Evolutionary conservation across 176 grass and related monocot species (phyloP).

Genomic region (Carex pumila): DNA sequence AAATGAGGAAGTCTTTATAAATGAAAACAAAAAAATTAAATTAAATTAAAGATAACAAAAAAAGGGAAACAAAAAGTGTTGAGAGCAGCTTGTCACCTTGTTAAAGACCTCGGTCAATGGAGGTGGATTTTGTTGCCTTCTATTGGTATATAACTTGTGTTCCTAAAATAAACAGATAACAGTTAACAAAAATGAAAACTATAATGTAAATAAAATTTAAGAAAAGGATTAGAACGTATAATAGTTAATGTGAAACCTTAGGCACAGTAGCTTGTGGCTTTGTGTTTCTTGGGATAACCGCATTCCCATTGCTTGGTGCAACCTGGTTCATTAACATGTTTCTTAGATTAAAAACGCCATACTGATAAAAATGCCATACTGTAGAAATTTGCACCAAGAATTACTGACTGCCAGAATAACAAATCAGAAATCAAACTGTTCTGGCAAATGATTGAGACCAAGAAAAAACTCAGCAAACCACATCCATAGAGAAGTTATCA

Average conservation of each 20-base stretch:
- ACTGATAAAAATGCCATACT: background rate
- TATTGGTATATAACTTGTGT: constrained; percentile 52
- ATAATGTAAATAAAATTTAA: background rate
- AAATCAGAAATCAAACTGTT: background rate
- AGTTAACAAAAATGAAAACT: background rate
- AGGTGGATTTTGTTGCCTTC: constrained; percentile 31
- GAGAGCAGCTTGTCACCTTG: constrained; percentile 29
- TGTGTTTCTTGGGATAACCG: constrained; percentile 23
- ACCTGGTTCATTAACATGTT: constrained; percentile 36
- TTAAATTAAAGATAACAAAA: background rate
- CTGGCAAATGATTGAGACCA: background rate
- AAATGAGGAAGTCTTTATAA: background rate
- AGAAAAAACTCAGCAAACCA: background rate
- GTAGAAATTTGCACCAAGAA: background rate
- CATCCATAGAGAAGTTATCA: background rate
- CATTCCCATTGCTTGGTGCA: constrained; percentile 44
- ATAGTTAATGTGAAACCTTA: constrained; percentile 33
- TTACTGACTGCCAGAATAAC: background rate
- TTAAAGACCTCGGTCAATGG: constrained; percentile 77
- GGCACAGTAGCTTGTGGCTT: constrained; percentile 63
- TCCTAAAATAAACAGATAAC: constrained; percentile 45
- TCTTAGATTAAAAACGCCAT: background rate
- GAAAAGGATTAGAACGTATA: background rate
- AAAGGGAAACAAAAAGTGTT: background rate
- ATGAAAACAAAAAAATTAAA: background rate